A percentile compares a stretch with the other conserved stretches of the same genome.
These are phyloP conservation scores for Phytopythium montanum DNA, from an alignment of 352 stramenopile species.

Conservation along the genomic window DNA sequence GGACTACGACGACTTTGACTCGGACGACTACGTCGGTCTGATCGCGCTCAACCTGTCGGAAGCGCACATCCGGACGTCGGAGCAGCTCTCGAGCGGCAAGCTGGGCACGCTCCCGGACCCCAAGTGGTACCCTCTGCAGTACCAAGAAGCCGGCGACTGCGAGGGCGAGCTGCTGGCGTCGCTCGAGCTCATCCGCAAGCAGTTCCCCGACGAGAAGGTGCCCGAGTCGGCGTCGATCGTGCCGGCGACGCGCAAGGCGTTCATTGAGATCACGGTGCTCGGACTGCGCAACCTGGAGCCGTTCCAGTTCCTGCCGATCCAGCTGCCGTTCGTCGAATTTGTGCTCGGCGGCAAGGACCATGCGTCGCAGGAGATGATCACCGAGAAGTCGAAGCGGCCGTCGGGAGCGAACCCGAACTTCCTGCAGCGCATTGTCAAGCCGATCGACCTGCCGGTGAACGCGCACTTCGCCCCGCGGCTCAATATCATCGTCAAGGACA, in stretches of 20 bases:
- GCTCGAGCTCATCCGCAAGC: constrained; percentile 68
- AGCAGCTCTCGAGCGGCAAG: constrained; percentile 46
- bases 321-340: constrained; percentile 87
- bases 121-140: constrained; percentile 74
- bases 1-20: constrained; percentile 76
- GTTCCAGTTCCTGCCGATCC: constrained; percentile 87
- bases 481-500: constrained; percentile 90
- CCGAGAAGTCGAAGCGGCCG: constrained; percentile 81
- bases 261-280: constrained; percentile 82
- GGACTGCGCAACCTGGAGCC: constrained; percentile 85
- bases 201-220: constrained; percentile 62
- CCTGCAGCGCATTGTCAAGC: constrained; percentile 86
- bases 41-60: constrained; percentile 65
- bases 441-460: constrained; percentile 85
- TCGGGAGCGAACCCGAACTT: constrained; percentile 87
- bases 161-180: constrained; percentile 80
- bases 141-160: constrained; percentile 71
- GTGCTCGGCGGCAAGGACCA: constrained; percentile 83
- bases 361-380: constrained; percentile 80
- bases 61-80: constrained; percentile 60
- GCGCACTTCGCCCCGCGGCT: constrained; percentile 84
- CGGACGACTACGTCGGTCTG: constrained; percentile 66
- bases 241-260: constrained; percentile 66
- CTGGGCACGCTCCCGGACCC: constrained; percentile 47
- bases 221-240: constrained; percentile 48